Percentiles rank a stretch among this genome's conserved stretches.
These are phyloP conservation scores for Salvia miltiorrhiza DNA, from an alignment of 257 asterid species.

Conservation along the genomic window DNA sequence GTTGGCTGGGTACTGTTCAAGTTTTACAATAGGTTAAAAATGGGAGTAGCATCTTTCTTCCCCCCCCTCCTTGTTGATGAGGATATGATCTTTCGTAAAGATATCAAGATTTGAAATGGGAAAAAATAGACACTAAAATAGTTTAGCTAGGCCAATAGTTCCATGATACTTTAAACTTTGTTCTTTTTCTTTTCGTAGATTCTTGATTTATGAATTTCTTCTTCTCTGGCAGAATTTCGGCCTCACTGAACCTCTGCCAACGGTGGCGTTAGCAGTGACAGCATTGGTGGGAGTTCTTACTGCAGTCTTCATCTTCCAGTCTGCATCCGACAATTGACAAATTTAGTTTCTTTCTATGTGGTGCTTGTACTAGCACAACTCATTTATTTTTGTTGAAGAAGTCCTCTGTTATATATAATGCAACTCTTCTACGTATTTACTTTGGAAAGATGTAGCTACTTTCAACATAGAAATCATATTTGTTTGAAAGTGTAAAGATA, in stretches of 20 bases:
- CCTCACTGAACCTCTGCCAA: conserved; percentile 38
- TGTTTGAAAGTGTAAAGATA: conserved; percentile 2
- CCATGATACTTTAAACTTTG: not conserved
- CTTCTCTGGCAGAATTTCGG: conserved; percentile 40
- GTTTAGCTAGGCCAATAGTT: not conserved
- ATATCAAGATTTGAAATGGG: not conserved
- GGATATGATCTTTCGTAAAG: not conserved
- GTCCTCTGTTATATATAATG: not conserved
- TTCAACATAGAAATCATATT: conserved; percentile 11
- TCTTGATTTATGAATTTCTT: not conserved
- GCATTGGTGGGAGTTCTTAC: conserved; percentile 74
- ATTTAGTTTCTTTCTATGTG: not conserved
- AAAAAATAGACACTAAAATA: not conserved
- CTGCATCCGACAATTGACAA: conserved; percentile 63
- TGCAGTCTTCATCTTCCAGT: conserved; percentile 84
- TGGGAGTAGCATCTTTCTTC: not conserved
- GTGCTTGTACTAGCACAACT: not conserved
- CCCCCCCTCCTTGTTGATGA: not conserved
- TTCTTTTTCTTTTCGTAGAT: not conserved
- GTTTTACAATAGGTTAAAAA: not conserved
- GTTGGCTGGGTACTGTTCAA: not conserved
- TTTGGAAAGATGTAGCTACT: conserved; percentile 11
- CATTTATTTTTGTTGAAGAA: not conserved
- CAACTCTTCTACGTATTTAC: not conserved
- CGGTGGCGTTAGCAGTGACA: conserved; percentile 62